Conservation (phyloP, 257 asterid species). For the Forsythia viridissima region DNA sequence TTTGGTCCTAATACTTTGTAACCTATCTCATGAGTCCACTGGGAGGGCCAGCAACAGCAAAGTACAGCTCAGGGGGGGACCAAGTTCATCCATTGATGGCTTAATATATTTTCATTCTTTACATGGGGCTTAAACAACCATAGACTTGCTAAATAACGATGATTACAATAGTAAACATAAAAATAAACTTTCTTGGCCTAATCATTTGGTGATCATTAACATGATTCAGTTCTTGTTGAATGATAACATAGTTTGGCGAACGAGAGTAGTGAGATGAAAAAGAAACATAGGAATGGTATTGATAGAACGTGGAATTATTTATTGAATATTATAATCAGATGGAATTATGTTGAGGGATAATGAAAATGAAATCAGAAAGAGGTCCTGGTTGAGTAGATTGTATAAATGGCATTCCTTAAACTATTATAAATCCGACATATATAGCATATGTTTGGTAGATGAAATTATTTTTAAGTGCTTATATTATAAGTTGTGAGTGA, state of each 20-base stretch:
- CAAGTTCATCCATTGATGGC: constrained; percentile 37
- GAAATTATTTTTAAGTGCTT: too few relatives aligned
- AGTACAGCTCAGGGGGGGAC: constrained; percentile 38
- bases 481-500: too few relatives aligned
- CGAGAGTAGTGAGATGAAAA: not conserved
- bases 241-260: not conserved
- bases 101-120: constrained; percentile 17
- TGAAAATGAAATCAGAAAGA: constrained; percentile 11
- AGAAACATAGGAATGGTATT: not conserved
- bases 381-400: too few relatives aligned
- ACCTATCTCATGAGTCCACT: constrained; percentile 31
- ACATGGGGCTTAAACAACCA: constrained; percentile 24
- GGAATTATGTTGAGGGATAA: constrained; percentile 13
- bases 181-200: not conserved
- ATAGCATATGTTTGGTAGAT: too few relatives aligned
- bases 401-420: constrained; percentile 25
- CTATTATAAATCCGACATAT: constrained; percentile 32
- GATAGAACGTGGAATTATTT: constrained; percentile 28
- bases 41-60: constrained; percentile 40
- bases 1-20: constrained; percentile 25
- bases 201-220: constrained; percentile 17
- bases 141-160: constrained; percentile 14
- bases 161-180: too few relatives aligned
- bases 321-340: not conserved
- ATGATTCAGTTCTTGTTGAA: constrained; percentile 8